Conservation (phyloP, 2,329 filamentous ascomycete genomes). For the Hortaea sp. region DNA sequence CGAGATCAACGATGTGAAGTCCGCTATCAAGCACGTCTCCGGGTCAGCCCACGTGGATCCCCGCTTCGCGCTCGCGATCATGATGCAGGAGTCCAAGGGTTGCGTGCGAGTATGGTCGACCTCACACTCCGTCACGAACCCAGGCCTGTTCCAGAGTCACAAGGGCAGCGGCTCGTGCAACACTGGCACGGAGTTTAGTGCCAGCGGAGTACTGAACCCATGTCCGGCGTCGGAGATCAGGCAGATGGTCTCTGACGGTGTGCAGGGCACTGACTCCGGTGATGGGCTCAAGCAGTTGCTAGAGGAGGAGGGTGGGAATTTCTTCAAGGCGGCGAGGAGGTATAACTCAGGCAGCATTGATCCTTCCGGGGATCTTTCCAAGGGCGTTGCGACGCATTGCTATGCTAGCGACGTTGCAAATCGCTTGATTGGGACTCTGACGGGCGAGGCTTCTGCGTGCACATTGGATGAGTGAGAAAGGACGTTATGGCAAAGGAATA, state of each 20-base stretch:
- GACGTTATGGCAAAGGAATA: not conserved
- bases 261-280: conserved; percentile 30
- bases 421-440: conserved; percentile 1
- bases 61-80: conserved; percentile 34
- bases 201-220: conserved; percentile 22
- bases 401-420: conserved; percentile 45
- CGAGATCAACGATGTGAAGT: conserved; percentile 30
- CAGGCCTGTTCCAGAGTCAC: conserved; percentile 37
- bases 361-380: conserved; percentile 20
- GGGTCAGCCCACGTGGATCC: conserved; percentile 24
- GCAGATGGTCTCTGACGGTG: conserved; percentile 36
- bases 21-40: conserved; percentile 25
- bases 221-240: conserved; percentile 29
- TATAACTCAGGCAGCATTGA: conserved; percentile 42
- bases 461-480: not conserved
- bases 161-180: conserved; percentile 31
- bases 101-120: conserved; percentile 37
- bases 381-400: conserved; percentile 40
- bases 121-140: conserved; percentile 29
- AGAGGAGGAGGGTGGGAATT: conserved; percentile 19
- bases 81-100: conserved; percentile 38
- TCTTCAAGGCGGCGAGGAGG: conserved; percentile 37
- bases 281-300: conserved; percentile 35
- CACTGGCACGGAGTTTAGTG: conserved; percentile 2
- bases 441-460: not conserved